Percentiles rank a stretch among this genome's conserved stretches.
Evolutionary conservation across 257 asterid genomes (phyloP).

Genomic region (Nicotiana knightiana): DNA sequence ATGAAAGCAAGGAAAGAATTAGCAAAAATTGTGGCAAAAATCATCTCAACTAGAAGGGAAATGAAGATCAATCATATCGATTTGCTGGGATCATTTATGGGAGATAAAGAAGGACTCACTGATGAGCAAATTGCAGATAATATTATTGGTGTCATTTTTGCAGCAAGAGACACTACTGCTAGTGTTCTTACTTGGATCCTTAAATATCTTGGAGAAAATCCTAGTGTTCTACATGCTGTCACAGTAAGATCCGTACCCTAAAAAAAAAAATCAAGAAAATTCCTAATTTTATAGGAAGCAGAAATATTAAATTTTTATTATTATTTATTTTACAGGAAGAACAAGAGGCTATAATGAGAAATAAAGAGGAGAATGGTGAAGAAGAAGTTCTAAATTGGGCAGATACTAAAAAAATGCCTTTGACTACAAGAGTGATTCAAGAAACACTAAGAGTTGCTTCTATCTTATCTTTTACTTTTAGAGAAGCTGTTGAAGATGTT

Average conservation of each 20-base stretch:
- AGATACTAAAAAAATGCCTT: slow-evolving; percentile 32
- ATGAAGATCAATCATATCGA: slow-evolving; percentile 19
- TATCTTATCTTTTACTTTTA: slow-evolving; percentile 37
- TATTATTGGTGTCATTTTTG: slow-evolving; percentile 36
- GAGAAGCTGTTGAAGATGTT: slow-evolving; percentile 46
- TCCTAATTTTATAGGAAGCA: background rate
- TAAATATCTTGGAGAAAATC: slow-evolving; percentile 36
- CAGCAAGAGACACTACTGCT: slow-evolving; percentile 42
- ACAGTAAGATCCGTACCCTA: slow-evolving; percentile 20
- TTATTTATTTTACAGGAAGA: slow-evolving; percentile 21
- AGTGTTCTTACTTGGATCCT: slow-evolving; percentile 43
- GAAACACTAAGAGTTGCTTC: slow-evolving; percentile 42
- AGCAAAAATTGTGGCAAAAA: slow-evolving; percentile 28
- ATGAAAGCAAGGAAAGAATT: slow-evolving; percentile 41
- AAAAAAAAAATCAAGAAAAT: background rate
- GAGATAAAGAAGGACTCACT: slow-evolving; percentile 29
- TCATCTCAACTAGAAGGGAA: slow-evolving; percentile 25
- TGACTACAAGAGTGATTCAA: slow-evolving; percentile 34
- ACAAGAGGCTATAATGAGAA: slow-evolving; percentile 27
- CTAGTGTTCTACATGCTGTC: slow-evolving; percentile 32
- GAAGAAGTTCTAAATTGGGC: slow-evolving; percentile 23
- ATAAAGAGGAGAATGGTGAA: slow-evolving; percentile 20
- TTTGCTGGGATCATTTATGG: slow-evolving; percentile 35
- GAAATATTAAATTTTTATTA: background rate
- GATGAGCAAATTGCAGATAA: slow-evolving; percentile 40